These are phyloP conservation scores for Trypanosoma melophagium DNA, from an alignment of 208 protist genomes.

Conservation along the genomic window DNA sequence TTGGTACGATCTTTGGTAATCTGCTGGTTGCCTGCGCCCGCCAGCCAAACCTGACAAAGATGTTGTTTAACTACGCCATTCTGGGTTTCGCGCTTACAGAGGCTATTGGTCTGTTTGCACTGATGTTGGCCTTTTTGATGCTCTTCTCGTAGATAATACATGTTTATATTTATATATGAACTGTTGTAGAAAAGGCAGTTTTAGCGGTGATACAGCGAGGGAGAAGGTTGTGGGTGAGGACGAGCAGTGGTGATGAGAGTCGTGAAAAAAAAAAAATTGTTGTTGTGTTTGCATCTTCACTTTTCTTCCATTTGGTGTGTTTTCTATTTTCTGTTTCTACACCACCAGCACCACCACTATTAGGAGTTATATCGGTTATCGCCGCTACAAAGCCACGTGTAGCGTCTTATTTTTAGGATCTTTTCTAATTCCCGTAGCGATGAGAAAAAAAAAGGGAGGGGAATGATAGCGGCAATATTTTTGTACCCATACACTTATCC, in stretches of 20 bases:
- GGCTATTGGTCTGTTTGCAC: slow-evolving; percentile 83
- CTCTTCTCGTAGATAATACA: slow-evolving; percentile 74
- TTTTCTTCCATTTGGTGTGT: slow-evolving; percentile 10
- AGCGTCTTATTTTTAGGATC: too few relatives aligned
- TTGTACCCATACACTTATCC: not conserved
- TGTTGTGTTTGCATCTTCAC: too few relatives aligned
- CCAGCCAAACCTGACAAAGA: slow-evolving; percentile 75
- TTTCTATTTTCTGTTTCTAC: slow-evolving; percentile 2
- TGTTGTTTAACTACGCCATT: slow-evolving; percentile 87
- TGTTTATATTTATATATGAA: not conserved
- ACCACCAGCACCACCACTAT: too few relatives aligned
- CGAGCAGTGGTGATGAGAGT: not conserved
- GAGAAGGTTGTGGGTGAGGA: not conserved
- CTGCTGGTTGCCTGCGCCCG: slow-evolving; percentile 70
- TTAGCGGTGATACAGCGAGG: not conserved
- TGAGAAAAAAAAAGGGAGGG: not conserved
- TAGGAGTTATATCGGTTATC: too few relatives aligned
- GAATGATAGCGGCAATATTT: not conserved
- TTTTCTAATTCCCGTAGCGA: not conserved
- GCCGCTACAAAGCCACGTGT: too few relatives aligned
- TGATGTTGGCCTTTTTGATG: slow-evolving; percentile 88
- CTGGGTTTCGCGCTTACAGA: slow-evolving; percentile 83
- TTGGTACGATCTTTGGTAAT: slow-evolving; percentile 63
- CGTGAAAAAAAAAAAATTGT: not conserved
- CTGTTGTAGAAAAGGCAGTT: not conserved